Evolutionary conservation across 1,139 yeast genomes (phyloP), one percentile per base, ranked within the genome.

Genomic region (Yamadazyma sp.): DNA sequence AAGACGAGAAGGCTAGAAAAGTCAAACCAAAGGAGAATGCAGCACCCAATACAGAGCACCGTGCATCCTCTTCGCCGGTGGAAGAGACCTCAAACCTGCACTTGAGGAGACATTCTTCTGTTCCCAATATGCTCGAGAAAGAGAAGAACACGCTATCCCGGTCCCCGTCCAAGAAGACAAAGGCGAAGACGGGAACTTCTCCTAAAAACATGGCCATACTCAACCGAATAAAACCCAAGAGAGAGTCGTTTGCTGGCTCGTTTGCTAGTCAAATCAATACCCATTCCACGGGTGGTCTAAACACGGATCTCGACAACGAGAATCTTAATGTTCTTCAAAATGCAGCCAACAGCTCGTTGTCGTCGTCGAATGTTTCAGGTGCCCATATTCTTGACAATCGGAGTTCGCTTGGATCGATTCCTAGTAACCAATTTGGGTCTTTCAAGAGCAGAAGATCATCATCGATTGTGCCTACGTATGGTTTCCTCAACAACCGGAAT

Each of bases 271-370:
- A 25, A 13, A 6, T 12, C 7, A 10, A 23, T 23, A 5, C 25
- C 7, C 25, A 23, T 10, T n/a, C 25, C 25, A 9, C 7, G n/a
- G 9, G 9, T 10, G 20, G 22, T 33, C 29, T 27, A n/a, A 27
- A 6, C 20, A 27, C 29, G 18, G 74, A 68, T 41, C 51, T 64
- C 34, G 73, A 69, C 44, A 61, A 67, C 42, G 74, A 67, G 22
- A 67, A 64, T 31, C 53, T 64, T 13, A 55, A 62, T 18, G 61
- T 74, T 12, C 76, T 84, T 39, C 57, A 52, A 30, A 57, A 56
- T 38, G 60, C 57, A 1, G 52, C 53, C 5, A 45, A 37, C 15
- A 46, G 50, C 10, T 42, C 48, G 14, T 43, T 53, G 4, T 50
- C 57, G 3, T 42, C 51, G 14, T 43, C 49, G 2, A 36, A 39